Evolutionary conservation across 75 land plant species (phyloP).

Genomic region (Sequoia sempervirens): DNA sequence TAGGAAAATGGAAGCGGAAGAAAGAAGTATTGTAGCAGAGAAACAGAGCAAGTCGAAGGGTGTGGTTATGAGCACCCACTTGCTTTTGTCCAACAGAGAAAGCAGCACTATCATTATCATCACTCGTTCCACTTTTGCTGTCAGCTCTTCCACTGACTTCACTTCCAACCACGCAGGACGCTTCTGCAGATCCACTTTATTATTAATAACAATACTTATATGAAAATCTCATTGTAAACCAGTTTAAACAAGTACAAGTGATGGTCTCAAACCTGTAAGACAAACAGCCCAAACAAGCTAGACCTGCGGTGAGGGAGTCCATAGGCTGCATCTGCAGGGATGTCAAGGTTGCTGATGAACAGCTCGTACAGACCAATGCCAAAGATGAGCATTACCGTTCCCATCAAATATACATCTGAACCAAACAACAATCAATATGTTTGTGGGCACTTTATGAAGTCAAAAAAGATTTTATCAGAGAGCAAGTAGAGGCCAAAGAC

Average conservation of each 20-base stretch:
- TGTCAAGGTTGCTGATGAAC: constrained; percentile 63
- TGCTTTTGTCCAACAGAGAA: constrained; percentile 28
- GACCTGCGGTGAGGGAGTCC: constrained; percentile 21
- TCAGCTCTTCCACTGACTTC: constrained; percentile 26
- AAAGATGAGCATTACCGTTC: constrained; percentile 89
- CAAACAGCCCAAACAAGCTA: constrained; percentile 66
- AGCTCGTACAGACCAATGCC: constrained; percentile 92
- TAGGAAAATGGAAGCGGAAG: constrained; percentile 30
- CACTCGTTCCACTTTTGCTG: constrained; percentile 29
- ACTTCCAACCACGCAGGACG: constrained; percentile 29
- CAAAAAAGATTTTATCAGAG: too few relatives aligned
- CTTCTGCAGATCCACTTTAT: constrained; percentile 26
- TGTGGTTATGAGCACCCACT: constrained; percentile 24
- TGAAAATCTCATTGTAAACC: not conserved
- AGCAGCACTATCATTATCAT: constrained; percentile 31
- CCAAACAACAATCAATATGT: too few relatives aligned
- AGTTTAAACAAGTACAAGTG: not conserved
- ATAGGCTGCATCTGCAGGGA: constrained; percentile 14
- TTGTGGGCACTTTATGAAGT: too few relatives aligned
- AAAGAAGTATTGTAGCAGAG: constrained; percentile 17
- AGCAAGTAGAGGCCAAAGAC: too few relatives aligned
- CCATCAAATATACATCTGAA: constrained; percentile 74
- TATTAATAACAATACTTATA: not conserved
- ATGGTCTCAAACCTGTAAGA: constrained; percentile 35
- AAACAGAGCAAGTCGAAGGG: constrained; percentile 28